Conservation (phyloP, 768 basidiomycete genomes). For the Lepiota subincarnata region DNA sequence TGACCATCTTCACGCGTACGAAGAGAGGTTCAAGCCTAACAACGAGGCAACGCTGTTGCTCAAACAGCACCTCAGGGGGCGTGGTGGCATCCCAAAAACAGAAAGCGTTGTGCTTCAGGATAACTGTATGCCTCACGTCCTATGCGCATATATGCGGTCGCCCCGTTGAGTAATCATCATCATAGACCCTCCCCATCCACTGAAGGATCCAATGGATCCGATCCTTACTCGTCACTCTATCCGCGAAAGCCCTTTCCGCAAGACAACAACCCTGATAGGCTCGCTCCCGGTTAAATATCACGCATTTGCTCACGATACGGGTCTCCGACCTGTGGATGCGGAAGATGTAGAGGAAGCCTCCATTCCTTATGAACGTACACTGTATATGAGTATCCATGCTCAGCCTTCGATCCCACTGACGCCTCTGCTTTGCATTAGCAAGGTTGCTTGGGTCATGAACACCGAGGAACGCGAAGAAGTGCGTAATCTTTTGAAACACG, state of each 20-base stretch:
- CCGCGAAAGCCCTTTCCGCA: slow-evolving; percentile 43
- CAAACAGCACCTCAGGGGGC: slow-evolving; percentile 15
- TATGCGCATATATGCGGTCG: neutral
- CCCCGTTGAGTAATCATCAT: neutral
- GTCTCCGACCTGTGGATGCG: slow-evolving; percentile 21
- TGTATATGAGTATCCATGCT: slow-evolving; percentile 16
- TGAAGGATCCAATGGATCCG: slow-evolving; percentile 35
- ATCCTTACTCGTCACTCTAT: slow-evolving; percentile 42
- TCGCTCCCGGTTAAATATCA: neutral
- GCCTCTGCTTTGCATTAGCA: neutral
- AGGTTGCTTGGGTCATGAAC: slow-evolving; percentile 1
- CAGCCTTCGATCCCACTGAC: neutral
- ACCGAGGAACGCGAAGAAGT: slow-evolving; percentile 1
- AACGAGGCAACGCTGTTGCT: slow-evolving; percentile 2
- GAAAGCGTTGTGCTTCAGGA: slow-evolving; percentile 34
- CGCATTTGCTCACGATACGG: neutral
- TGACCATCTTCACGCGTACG: slow-evolving; percentile 3
- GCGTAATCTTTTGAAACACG: neutral
- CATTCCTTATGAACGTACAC: slow-evolving; percentile 19
- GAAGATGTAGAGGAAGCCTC: slow-evolving; percentile 18
- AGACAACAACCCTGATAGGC: slow-evolving; percentile 9
- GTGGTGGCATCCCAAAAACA: slow-evolving; percentile 26
- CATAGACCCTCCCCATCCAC: slow-evolving; percentile 6
- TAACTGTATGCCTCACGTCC: slow-evolving; percentile 25
- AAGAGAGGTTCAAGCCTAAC: slow-evolving; percentile 2